Evolutionary conservation across 1,139 yeast species (phyloP).

Genomic region (Geotrichum reessii): DNA sequence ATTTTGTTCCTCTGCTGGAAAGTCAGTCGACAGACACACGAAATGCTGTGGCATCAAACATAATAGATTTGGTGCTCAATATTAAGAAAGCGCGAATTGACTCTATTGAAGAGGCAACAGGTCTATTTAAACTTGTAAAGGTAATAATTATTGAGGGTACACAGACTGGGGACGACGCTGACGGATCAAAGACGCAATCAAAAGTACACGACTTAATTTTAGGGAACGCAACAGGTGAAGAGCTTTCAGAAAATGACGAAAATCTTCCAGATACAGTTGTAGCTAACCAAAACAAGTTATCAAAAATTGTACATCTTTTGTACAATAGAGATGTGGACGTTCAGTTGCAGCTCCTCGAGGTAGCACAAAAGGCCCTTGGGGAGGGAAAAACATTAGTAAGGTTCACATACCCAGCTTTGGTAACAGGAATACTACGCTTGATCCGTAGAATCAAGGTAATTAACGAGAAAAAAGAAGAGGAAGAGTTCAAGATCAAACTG

Average conservation of each 20-base stretch:
- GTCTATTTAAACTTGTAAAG: slow-evolving; percentile 37
- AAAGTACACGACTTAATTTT: slow-evolving; percentile 2
- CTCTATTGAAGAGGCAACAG: slow-evolving; percentile 35
- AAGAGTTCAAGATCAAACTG: slow-evolving; percentile 35
- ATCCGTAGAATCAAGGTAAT: slow-evolving; percentile 44
- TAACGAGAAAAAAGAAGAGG: slow-evolving; percentile 25
- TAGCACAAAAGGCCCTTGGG: slow-evolving; percentile 49
- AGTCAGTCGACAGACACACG: slow-evolving; percentile 37
- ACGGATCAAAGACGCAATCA: background rate
- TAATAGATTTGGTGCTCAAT: slow-evolving; percentile 32
- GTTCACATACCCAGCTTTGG: slow-evolving; percentile 70
- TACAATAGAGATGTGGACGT: slow-evolving; percentile 47
- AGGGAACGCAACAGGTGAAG: slow-evolving; percentile 14
- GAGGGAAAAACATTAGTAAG: slow-evolving; percentile 48
- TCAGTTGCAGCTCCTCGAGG: slow-evolving; percentile 52
- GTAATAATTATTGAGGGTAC: slow-evolving; percentile 33
- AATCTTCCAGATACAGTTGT: slow-evolving; percentile 32
- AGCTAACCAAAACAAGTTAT: slow-evolving; percentile 60
- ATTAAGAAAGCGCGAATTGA: slow-evolving; percentile 25
- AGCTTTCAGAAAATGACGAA: slow-evolving; percentile 19
- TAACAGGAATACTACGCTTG: slow-evolving; percentile 53
- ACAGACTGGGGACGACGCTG: background rate
- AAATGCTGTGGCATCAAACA: slow-evolving; percentile 32
- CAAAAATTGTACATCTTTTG: slow-evolving; percentile 63
- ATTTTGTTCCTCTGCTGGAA: slow-evolving; percentile 34